Evolutionary conservation across 805 yeast species (phyloP).

Genomic region (Henningerozyma blattae): DNA sequence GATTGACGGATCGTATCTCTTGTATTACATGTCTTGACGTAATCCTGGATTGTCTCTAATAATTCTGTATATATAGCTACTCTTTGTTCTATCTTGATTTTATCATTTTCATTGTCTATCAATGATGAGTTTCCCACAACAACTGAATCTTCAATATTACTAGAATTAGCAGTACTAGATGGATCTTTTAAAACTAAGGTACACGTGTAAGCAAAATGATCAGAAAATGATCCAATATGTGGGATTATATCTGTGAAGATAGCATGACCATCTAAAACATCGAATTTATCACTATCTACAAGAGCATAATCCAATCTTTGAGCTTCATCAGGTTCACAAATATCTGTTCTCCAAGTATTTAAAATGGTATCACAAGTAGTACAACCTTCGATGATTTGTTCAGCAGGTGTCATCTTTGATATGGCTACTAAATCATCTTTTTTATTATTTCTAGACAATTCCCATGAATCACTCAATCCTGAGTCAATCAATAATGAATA

Average conservation of each 20-base stretch:
- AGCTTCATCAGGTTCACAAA: conserved; percentile 49
- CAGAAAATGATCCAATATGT: conserved; percentile 68
- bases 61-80: conserved; percentile 1
- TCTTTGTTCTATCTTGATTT: too few species aligned
- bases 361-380: conserved; percentile 80
- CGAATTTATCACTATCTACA: conserved; percentile 43
- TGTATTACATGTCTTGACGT: not conserved
- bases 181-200: conserved; percentile 23
- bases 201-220: conserved; percentile 76
- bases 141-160: too few species aligned
- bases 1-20: not conserved
- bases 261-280: conserved; percentile 53
- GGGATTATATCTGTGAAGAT: conserved; percentile 61
- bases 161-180: not conserved
- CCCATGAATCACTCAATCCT: conserved; percentile 75
- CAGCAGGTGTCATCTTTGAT: conserved; percentile 35
- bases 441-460: conserved; percentile 37
- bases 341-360: conserved; percentile 66
- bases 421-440: conserved; percentile 30
- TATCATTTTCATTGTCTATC: too few species aligned
- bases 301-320: conserved; percentile 86
- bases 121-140: too few species aligned
- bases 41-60: not conserved
- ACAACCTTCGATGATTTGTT: conserved; percentile 65
- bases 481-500: conserved; percentile 66